Evolutionary conservation across 345 rosid species (phyloP).

Genomic region (Eucalyptus polybractea): DNA sequence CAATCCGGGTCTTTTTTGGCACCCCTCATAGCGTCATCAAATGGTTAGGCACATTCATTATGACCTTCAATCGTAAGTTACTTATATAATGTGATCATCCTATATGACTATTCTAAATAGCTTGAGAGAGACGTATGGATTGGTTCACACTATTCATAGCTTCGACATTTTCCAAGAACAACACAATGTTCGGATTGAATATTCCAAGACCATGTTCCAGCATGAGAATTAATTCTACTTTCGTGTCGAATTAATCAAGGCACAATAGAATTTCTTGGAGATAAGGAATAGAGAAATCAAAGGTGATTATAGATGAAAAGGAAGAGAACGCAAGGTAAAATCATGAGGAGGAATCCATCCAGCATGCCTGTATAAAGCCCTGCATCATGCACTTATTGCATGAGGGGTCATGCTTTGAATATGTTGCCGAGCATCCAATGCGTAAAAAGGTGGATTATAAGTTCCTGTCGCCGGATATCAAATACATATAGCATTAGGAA

Average conservation of each 20-base stretch:
- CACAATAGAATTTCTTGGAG: not conserved
- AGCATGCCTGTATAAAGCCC: not conserved
- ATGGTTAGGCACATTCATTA: not conserved
- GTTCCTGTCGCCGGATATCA: not conserved
- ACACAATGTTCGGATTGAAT: not conserved
- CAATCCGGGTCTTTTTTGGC: not conserved
- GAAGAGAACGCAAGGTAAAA: not conserved
- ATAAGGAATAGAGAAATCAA: not conserved
- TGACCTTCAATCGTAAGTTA: rapidly evolving
- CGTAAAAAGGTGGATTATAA: not conserved
- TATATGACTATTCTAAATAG: not conserved
- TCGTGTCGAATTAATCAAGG: not conserved
- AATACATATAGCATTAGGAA: not conserved
- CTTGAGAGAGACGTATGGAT: not conserved
- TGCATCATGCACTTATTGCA: not conserved
- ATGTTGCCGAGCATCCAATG: not conserved
- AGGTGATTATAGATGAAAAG: not conserved
- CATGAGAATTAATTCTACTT: not conserved
- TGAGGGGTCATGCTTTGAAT: not conserved
- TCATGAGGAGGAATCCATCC: not conserved
- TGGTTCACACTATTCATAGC: not conserved
- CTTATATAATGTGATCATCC: rapidly evolving
- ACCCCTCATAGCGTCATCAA: not conserved
- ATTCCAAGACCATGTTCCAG: not conserved
- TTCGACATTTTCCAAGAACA: not conserved